Base-by-base conservation (phyloP, 2,329 filamentous ascomycete genomes). In the Tympanopsis confertula region DNA sequence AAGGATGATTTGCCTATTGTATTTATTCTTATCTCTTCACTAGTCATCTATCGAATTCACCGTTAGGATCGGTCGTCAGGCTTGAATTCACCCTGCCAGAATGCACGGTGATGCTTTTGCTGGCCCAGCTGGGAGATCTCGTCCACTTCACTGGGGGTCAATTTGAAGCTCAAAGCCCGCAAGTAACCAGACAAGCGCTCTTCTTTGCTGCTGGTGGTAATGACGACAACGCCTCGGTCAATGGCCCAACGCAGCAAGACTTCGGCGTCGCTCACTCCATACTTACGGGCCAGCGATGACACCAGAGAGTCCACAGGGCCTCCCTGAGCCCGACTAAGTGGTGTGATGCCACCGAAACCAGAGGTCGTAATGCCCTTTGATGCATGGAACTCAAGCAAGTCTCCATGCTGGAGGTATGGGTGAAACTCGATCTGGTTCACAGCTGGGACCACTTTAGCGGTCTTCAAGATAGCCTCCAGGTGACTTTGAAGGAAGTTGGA, bases 401-500 rank as follows among this genome's bases (percentile, higher is more conserved):
- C 30, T 7, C 29, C 57, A 38, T 63, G 63, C 43, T 67, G 65
- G 3, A 66, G 53, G 40, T 68, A 68, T 3, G 65, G 62, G 44
- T 70, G 57, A 41, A 51, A 62, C 40, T 64, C 58, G 30, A 62
- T 54, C 43, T 62, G 61, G 39, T 63, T 64, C 39, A 62, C 52
- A 3, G 50, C 54, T 3, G 66, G 66, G 3, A 51, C 49, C 5
- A 61, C 52, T 28, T 51, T 58, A 13, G 63, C 63, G 1, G 58
- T 62, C 41, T 60, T 50, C 24, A 66, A 56, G 15, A 71, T 65
- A 10, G 65, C 62, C 35, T 74, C 63, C 14, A 80, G 58, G 41
- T 80, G 68, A 17, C 57, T 51, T 18, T 67, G 62, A 4, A 70
- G 54, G 52, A 68, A 81, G 53, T 76, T 80, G 39, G 71, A 77